Evolutionary conservation across 1,284 basidiomycete species (phyloP).

Genomic region (Cutaneotrichosporon cutaneum): DNA sequence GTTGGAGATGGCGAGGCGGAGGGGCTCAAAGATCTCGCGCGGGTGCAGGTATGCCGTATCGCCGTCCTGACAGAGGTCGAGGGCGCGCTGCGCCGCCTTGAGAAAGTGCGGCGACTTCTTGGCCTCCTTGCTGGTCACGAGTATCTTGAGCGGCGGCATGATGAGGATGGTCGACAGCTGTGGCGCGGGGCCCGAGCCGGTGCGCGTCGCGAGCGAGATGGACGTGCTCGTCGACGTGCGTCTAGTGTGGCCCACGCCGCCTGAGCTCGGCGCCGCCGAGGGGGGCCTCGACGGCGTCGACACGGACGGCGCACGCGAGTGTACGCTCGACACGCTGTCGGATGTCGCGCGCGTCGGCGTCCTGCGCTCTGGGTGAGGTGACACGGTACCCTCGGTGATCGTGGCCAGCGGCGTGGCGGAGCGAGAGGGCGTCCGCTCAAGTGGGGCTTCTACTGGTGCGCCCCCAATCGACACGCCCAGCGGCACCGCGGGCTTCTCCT

Average conservation of each 20-base stretch:
- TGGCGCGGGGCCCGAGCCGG: conserved; percentile 23
- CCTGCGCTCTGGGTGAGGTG: conserved; percentile 18
- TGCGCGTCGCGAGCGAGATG: conserved; percentile 34
- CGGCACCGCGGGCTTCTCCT: conserved; percentile 12
- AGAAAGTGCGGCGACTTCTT: conserved; percentile 75
- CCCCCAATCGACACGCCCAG: conserved; percentile 7
- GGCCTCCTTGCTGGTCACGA: conserved; percentile 84
- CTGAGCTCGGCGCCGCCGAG: conserved; percentile 10
- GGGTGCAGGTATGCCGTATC: conserved; percentile 58
- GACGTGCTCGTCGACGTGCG: conserved; percentile 40
- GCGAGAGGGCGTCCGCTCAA: neutral
- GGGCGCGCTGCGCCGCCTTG: conserved; percentile 75
- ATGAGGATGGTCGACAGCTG: conserved; percentile 59
- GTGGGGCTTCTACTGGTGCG: neutral
- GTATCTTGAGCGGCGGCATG: conserved; percentile 80
- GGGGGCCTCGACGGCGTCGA: conserved; percentile 34
- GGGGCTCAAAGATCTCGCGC: conserved; percentile 85
- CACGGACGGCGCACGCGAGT: conserved; percentile 7
- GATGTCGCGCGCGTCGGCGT: conserved; percentile 7
- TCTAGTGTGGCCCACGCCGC: conserved; percentile 32
- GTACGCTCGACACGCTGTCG: conserved; percentile 12
- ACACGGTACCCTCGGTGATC: neutral
- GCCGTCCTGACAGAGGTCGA: conserved; percentile 75
- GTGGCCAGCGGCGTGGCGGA: neutral
- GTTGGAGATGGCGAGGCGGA: conserved; percentile 74